These are phyloP conservation scores for Arthrobotrys sinensis DNA, from an alignment of 2,329 filamentous ascomycete species.

Conservation along the genomic window DNA sequence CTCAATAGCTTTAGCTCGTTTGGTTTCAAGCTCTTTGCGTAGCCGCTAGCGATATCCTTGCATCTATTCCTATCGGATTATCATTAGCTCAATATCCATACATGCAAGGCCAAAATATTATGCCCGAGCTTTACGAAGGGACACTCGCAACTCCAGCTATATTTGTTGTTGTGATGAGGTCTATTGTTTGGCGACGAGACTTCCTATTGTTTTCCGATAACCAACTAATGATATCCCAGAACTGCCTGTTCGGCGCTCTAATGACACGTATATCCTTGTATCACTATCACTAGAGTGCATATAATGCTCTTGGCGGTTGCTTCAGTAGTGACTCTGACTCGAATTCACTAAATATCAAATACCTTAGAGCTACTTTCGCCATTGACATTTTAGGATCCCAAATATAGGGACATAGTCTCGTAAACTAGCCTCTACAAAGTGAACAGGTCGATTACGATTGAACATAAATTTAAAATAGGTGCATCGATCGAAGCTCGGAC, in stretches of 20 bases:
- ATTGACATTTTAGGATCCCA: not conserved
- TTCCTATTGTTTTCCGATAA: not conserved
- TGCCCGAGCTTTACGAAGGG: not conserved
- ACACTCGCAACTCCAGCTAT: not conserved
- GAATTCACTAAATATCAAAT: not conserved
- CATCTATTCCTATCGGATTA: too few species aligned
- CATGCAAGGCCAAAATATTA: too few species aligned
- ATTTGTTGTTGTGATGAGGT: constrained; percentile 3
- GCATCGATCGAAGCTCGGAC: too few species aligned
- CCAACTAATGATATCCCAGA: not conserved
- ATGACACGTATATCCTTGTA: too few species aligned
- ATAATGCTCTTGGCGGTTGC: too few species aligned
- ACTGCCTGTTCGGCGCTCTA: not conserved
- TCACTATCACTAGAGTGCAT: too few species aligned
- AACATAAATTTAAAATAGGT: too few species aligned
- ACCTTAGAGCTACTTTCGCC: too few species aligned
- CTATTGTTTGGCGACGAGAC: not conserved
- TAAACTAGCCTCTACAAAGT: too few species aligned
- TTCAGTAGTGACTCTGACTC: not conserved
- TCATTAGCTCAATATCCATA: too few species aligned
- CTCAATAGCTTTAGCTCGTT: not conserved
- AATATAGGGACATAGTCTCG: not conserved
- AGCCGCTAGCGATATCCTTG: not conserved
- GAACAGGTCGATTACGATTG: too few species aligned
- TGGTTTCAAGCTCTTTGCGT: too few species aligned